Base-by-base conservation (phyloP, 1,284 basidiomycete genomes). In the Exobasidium cylindrosporum region DNA sequence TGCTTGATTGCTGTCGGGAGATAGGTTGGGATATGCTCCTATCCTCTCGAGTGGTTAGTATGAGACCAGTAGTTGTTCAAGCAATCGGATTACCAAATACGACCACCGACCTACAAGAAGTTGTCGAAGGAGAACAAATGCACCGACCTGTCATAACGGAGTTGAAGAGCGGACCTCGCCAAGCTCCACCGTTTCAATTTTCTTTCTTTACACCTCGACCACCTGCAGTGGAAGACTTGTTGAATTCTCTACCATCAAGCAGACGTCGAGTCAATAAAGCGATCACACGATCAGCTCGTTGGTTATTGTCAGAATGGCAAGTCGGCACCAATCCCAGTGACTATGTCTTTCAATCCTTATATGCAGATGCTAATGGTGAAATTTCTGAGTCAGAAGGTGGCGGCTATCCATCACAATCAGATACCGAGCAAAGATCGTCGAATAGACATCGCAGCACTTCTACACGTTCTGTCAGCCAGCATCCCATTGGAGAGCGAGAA, bases 291-390 rank as follows among this genome's bases (percentile, higher is more conserved):
- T 23, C 53, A 28, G 53, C 53, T 6, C 53, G 30, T 31, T 26
- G 14, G 2, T 32, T 55, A 4, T 28, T 55, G 21, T 26, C 21
- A 21, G 53, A 55, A 40, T 55, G 53, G 53, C n/a, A 21, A 43
- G 5, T 55, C 13, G 53, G 53, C 3, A 29, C 21, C 29, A 14
- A 31, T 55, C 53, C 53, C 21, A 23, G 14, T 23, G 53, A 55
- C 5, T 55, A 55, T 28, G 13, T 30, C 4, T 55, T 40, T 29
- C n/a, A 31, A 4, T n/a, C 29, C 29, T 29, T 29, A 11, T 55
- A 55, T 31, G 53, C 14, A 6, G 53, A 55, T 24, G n/a, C n/a
- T n/a, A n/a, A n/a, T n/a, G n/a, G n/a, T n/a, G n/a, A n/a, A n/a
- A n/a, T n/a, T n/a, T n/a, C n/a, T n/a, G 53, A 50, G 17, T 14